phyloP scores from a whole-genome alignment of 306 rosid genomes.

The Geum urbanum region DNA sequence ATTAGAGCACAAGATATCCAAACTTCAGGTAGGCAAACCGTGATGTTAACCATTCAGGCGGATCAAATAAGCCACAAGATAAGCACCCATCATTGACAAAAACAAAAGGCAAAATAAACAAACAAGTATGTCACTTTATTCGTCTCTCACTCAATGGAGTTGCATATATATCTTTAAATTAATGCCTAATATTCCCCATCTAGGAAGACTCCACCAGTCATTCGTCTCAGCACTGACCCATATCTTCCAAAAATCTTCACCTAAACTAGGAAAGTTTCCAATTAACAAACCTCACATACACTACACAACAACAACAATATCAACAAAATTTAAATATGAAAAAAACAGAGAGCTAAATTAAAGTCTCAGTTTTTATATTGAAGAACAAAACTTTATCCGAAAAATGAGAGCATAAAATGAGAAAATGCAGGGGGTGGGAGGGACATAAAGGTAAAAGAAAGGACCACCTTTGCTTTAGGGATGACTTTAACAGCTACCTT shows the following conservation, averaged over 20 bases:
- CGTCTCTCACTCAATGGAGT: constrained; percentile 17
- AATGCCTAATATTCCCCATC: constrained; percentile 21
- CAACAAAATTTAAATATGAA: no score
- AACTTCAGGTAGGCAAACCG: constrained; percentile 11
- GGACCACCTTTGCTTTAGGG: constrained; percentile 74
- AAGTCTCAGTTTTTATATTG: no score
- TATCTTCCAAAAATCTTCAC: constrained; percentile 10
- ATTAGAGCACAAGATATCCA: constrained; percentile 11
- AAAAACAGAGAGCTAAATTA: no score
- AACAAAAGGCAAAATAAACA: constrained; percentile 17
- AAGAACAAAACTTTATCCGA: not conserved
- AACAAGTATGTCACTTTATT: constrained; percentile 30
- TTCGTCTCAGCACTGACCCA: constrained; percentile 3
- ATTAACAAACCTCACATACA: constrained; percentile 1
- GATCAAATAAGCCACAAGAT: constrained; percentile 22
- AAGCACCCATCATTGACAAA: constrained; percentile 28
- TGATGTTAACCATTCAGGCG: constrained; percentile 27
- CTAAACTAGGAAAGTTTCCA: not conserved
- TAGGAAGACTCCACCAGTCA: constrained; percentile 14
- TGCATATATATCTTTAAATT: constrained; percentile 5
- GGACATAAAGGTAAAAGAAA: constrained; percentile 4
- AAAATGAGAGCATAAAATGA: not conserved
- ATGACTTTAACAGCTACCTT: constrained; percentile 94
- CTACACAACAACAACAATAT: not conserved
- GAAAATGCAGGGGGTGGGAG: not conserved